phyloP scores from a whole-genome alignment of 2,329 filamentous ascomycete species.

The Lecanicillium sp. region DNA sequence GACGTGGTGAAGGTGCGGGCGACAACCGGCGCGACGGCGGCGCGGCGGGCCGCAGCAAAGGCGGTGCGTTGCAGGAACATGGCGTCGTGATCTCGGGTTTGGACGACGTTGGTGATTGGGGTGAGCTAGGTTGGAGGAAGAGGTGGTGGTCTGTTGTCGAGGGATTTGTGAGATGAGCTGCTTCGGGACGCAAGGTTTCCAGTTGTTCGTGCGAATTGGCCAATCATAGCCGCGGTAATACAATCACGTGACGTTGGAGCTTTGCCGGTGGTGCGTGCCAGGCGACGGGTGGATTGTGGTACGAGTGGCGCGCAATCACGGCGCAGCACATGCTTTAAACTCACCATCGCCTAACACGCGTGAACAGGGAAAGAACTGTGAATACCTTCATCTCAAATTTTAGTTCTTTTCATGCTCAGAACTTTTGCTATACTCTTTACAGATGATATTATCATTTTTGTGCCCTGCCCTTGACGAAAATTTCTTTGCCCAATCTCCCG shows the following conservation, averaged over 20 bases:
- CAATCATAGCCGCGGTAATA: conserved; percentile 20
- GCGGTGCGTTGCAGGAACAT: conserved; percentile 62
- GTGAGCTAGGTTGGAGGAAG: conserved; percentile 14
- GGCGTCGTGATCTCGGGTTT: conserved; percentile 19
- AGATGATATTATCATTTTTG: too few relatives aligned
- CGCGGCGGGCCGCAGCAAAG: conserved; percentile 52
- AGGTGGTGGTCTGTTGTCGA: conserved; percentile 25
- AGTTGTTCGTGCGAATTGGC: conserved; percentile 24
- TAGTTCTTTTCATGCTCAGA: too few relatives aligned
- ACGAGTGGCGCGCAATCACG: too few relatives aligned
- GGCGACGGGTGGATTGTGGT: neutral
- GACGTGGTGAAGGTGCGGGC: conserved; percentile 55
- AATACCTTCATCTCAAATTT: too few relatives aligned
- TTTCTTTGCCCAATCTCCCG: too few relatives aligned
- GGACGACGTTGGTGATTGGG: conserved; percentile 14
- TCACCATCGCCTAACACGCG: too few relatives aligned
- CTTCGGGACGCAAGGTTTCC: conserved; percentile 31
- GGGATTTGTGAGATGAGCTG: conserved; percentile 42
- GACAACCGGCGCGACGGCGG: conserved; percentile 43
- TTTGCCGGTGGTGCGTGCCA: conserved; percentile 9
- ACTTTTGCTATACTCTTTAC: too few relatives aligned
- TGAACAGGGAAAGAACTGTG: too few relatives aligned
- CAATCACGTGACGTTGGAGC: conserved; percentile 23
- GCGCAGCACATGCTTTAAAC: too few relatives aligned
- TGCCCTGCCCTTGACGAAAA: too few relatives aligned